Base-by-base conservation (phyloP, 495 filamentous ascomycete genomes). In the Xylaria castorea region DNA sequence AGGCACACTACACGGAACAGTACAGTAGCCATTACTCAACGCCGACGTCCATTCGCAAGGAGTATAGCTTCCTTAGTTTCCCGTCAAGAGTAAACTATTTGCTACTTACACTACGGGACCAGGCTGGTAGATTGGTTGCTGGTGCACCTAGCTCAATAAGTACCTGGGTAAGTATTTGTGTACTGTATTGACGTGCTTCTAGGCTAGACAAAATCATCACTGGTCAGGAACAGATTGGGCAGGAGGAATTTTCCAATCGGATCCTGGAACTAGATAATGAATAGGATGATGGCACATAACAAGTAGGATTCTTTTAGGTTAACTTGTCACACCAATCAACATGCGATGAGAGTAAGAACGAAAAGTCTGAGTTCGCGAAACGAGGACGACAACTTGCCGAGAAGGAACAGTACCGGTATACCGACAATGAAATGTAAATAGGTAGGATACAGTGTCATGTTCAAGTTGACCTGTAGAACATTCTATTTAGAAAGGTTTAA, bases 201-300 rank as follows among this genome's bases (percentile, higher is more conserved):
- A 42, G 27, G 63, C 38, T 61, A 62, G 57, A 38, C 46, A 36
- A 42, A 66, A 57, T 66, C 66, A 65, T 71, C 50, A 61, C 70
- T 65, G 70, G 70, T 16, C 70, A 66, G 70, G 53, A 61, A 60
- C 55, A 34, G 58, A 58, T 71, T 66, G 63, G 62, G 22, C 27
- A 72, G 27, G 51, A 57, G 50, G 70, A 27, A 57, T 38, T 57
- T 58, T 66, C 36, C 40, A n/a, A 66, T 66, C 50, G 62, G 53
- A 57, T 34, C 44, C 18, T 53, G 30, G n/a, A 32, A 22, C 66
- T 34, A 60, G 25, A 42, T 46, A 44, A 44, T 61, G 55, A 50
- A 53, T 42, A n/a, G 67, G 53, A 53, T 51, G 68, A 51, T 30
- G 58, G 58, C 44, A 68, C 51, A 68, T 68, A 18, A 51, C 34